Evolutionary conservation across 148 eudicot genomes (phyloP).

Genomic region (Vaccinium vitisidaea): DNA sequence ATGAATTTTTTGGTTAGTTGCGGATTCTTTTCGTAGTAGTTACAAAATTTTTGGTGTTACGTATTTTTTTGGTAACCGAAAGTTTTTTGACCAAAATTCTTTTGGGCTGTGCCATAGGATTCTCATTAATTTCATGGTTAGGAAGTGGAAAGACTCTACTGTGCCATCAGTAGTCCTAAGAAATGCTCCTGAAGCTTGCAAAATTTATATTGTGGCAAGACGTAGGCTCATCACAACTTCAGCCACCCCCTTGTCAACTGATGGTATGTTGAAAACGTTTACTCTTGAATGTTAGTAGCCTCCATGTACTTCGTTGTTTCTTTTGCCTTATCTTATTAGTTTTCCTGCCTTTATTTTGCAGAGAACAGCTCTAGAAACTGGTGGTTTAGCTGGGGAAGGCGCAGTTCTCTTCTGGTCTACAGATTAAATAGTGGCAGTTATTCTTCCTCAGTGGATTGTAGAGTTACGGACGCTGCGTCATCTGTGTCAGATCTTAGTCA

Average conservation of each 20-base stretch:
- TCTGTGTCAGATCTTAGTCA: slow-evolving; percentile 30
- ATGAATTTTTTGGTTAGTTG: not conserved
- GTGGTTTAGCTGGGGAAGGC: slow-evolving; percentile 13
- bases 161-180: slow-evolving; percentile 60
- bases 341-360: slow-evolving; percentile 13
- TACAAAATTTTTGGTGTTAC: not conserved
- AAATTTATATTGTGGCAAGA: slow-evolving; percentile 58
- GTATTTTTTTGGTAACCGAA: not conserved
- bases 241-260: slow-evolving; percentile 33
- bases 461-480: slow-evolving; percentile 14
- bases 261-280: slow-evolving; percentile 34
- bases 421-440: slow-evolving; percentile 11
- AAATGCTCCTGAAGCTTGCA: slow-evolving; percentile 59
- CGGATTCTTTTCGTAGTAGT: not conserved
- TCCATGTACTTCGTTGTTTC: not conserved
- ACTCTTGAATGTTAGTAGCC: not conserved
- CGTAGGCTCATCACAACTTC: slow-evolving; percentile 50
- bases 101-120: not conserved
- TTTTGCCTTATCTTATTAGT: not conserved
- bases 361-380: slow-evolving; percentile 22
- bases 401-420: slow-evolving; percentile 13
- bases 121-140: slow-evolving; percentile 17
- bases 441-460: slow-evolving; percentile 21
- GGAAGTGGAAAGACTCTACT: slow-evolving; percentile 53
- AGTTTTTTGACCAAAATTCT: not conserved